phyloP scores from a whole-genome alignment of 2,329 filamentous ascomycete species.

The Leptographium galeiforme region DNA sequence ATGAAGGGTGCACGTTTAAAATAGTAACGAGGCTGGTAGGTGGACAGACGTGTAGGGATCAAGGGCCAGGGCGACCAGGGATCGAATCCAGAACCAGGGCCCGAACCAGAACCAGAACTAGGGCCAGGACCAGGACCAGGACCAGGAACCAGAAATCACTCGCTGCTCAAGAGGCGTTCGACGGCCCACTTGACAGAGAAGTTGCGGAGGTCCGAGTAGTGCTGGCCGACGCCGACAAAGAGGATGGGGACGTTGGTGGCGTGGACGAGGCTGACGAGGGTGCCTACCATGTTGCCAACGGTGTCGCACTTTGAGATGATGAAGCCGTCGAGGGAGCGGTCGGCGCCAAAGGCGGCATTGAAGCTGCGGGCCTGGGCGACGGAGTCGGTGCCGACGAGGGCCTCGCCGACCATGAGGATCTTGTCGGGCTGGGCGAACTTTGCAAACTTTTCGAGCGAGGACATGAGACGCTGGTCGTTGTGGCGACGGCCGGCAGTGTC shows the following conservation, averaged over 20 bases:
- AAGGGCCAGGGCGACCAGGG: too few species aligned
- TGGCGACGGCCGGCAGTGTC: constrained; percentile 91
- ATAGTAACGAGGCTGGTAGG: too few species aligned
- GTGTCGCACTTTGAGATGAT: constrained; percentile 99
- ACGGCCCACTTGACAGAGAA: constrained; percentile 59
- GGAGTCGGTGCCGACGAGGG: constrained; percentile 86
- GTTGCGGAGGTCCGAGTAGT: constrained; percentile 55
- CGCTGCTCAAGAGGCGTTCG: constrained; percentile 46
- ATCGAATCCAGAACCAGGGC: too few species aligned
- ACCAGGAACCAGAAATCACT: constrained; percentile 13
- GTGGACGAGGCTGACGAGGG: constrained; percentile 91
- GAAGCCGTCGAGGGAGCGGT: constrained; percentile 78
- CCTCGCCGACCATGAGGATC: constrained; percentile 88
- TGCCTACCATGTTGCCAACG: constrained; percentile 96
- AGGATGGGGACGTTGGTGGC: constrained; percentile 92
- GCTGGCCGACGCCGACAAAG: constrained; percentile 67
- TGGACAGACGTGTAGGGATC: too few species aligned
- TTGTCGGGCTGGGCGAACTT: constrained; percentile 95
- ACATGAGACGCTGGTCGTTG: constrained; percentile 94
- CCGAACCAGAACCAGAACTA: too few species aligned
- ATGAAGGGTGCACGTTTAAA: too few species aligned
- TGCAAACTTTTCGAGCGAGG: constrained; percentile 89
- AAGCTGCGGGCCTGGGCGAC: constrained; percentile 95
- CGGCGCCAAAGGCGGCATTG: constrained; percentile 77
- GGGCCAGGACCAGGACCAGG: neutral